Conservation (phyloP, 2,329 filamentous ascomycete genomes). For the Amesomyces nigricolor region DNA sequence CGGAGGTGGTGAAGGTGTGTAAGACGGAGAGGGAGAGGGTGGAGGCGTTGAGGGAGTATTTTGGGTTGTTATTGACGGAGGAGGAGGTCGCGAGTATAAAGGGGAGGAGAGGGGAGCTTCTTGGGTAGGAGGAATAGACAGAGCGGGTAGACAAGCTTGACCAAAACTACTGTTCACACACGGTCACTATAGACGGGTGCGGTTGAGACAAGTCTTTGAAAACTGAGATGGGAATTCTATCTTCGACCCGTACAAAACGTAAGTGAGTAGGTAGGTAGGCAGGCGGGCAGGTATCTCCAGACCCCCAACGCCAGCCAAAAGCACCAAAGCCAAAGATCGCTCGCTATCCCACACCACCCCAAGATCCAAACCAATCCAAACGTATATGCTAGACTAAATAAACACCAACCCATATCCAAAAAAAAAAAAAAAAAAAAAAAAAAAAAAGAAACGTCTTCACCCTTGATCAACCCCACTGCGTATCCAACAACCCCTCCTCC, state of each 20-base stretch:
- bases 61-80: constrained; percentile 46
- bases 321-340: too few relatives aligned
- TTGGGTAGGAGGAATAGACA: background rate
- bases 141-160: background rate
- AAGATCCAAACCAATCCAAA: too few relatives aligned
- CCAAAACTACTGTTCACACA: too few relatives aligned
- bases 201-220: background rate
- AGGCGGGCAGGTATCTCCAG: too few relatives aligned
- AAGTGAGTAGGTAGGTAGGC: too few relatives aligned
- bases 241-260: too few relatives aligned
- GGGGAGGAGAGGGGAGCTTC: constrained; percentile 45
- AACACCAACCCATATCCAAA: background rate
- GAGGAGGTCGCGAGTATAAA: constrained; percentile 47
- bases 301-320: too few relatives aligned
- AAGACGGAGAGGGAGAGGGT: constrained; percentile 49
- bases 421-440: background rate
- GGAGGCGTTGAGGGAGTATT: constrained; percentile 44
- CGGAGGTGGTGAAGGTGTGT: constrained; percentile 42
- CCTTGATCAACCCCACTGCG: constrained; percentile 13
- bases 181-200: too few relatives aligned
- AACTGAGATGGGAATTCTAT: background rate
- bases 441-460: background rate
- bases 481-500: constrained; percentile 11
- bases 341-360: too few relatives aligned
- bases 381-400: too few relatives aligned